phyloP scores from a whole-genome alignment of 306 rosid genomes.

The Abrus pulchellus region DNA sequence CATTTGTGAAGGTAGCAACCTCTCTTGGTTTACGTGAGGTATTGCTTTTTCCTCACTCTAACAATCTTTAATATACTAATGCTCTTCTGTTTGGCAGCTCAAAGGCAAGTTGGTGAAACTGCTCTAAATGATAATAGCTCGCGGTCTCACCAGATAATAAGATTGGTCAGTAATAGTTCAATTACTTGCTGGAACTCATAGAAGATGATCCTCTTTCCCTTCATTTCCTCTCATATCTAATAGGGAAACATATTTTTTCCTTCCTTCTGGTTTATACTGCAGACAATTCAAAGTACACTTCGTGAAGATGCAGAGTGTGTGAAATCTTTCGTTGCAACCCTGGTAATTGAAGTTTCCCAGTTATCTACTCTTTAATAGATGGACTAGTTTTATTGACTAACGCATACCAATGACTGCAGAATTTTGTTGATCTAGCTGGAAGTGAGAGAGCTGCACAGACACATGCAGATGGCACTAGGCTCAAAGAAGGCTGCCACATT shows the following conservation, averaged over 20 bases:
- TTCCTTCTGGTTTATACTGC: slow-evolving; percentile 46
- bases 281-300: slow-evolving; percentile 93
- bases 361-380: slow-evolving; percentile 8
- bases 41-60: slow-evolving; percentile 14
- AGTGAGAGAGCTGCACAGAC: slow-evolving; percentile 99
- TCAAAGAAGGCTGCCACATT: slow-evolving; percentile 99
- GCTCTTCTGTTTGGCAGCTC: slow-evolving; percentile 68
- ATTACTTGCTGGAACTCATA: slow-evolving; percentile 24
- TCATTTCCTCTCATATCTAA: slow-evolving; percentile 23
- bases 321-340: slow-evolving; percentile 91
- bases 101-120: slow-evolving; percentile 99
- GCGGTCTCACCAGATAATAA: slow-evolving; percentile 97
- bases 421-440: slow-evolving; percentile 99
- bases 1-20: slow-evolving; percentile 86
- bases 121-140: slow-evolving; percentile 97
- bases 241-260: not conserved
- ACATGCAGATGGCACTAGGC: slow-evolving; percentile 96
- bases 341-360: slow-evolving; percentile 65
- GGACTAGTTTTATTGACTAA: slow-evolving; percentile 13
- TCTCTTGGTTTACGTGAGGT: slow-evolving; percentile 14
- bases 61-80: not conserved
- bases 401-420: slow-evolving; percentile 58
- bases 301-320: slow-evolving; percentile 89
- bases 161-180: slow-evolving; percentile 71
- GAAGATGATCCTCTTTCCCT: slow-evolving; percentile 19